Evolutionary conservation across 1,284 basidiomycete species (phyloP).

Genomic region (Kalmanozyma brasiliensis): DNA sequence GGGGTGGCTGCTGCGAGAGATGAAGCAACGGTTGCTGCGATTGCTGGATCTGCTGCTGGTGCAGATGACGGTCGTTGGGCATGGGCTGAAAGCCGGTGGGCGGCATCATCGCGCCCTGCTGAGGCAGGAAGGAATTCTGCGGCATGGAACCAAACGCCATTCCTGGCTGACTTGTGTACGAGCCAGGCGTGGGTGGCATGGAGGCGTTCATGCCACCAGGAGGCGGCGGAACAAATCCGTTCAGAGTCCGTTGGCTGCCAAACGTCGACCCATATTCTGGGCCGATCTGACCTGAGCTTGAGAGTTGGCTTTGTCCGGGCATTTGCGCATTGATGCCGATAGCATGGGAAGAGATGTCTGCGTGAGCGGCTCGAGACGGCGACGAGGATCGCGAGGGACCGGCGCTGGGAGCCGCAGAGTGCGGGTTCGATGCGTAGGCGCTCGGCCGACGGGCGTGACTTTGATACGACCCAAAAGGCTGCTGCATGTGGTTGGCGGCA

Average conservation of each 20-base stretch:
- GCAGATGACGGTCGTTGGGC: constrained; percentile 16
- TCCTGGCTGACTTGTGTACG: constrained; percentile 22
- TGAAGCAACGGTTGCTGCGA: constrained; percentile 26
- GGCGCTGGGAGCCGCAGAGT: constrained; percentile 43
- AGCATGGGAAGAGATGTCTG: constrained; percentile 12
- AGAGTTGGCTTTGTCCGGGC: constrained; percentile 9
- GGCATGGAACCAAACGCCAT: constrained; percentile 11
- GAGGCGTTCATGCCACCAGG: not conserved
- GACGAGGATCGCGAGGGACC: constrained; percentile 46
- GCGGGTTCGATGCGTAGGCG: constrained; percentile 40
- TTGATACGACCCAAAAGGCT: constrained; percentile 19
- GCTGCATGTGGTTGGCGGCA: constrained; percentile 21
- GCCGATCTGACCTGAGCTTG: constrained; percentile 6
- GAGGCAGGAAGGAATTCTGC: constrained; percentile 19
- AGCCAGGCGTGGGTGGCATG: constrained; percentile 13
- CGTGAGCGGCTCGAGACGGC: constrained; percentile 26
- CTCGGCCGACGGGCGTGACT: constrained; percentile 33
- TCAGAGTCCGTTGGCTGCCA: constrained; percentile 22
- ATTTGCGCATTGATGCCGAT: constrained; percentile 18
- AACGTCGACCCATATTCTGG: constrained; percentile 28
- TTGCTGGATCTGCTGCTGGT: constrained; percentile 13
- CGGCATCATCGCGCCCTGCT: constrained; percentile 25
- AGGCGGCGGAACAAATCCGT: constrained; percentile 12
- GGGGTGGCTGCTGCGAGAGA: constrained; percentile 21
- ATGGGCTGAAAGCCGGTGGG: constrained; percentile 8